Conservation (phyloP, 2,329 filamentous ascomycete genomes). For the Exophiala bonariae region DNA sequence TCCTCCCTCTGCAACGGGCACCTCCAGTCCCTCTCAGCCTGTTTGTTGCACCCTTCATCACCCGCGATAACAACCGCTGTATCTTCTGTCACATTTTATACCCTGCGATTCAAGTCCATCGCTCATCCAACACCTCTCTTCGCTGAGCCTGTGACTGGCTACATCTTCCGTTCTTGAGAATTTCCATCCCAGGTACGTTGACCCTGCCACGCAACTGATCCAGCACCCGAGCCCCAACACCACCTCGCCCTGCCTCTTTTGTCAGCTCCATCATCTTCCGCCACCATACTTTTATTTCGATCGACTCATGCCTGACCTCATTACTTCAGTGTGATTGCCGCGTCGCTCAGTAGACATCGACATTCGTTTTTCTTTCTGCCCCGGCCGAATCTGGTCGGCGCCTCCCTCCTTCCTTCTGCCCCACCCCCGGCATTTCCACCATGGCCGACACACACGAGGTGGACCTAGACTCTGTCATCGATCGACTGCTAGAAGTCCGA, state of each 20-base stretch:
- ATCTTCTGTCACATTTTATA: slow-evolving; percentile 4
- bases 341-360: slow-evolving; percentile 12
- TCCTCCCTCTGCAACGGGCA: too few species aligned
- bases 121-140: slow-evolving; percentile 7
- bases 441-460: slow-evolving; percentile 85
- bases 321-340: slow-evolving; percentile 11
- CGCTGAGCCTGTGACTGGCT: slow-evolving; percentile 18
- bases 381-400: slow-evolving; percentile 27
- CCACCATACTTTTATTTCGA: slow-evolving; percentile 13
- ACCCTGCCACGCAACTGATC: slow-evolving; percentile 7
- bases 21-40: slow-evolving; percentile 24
- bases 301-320: slow-evolving; percentile 5
- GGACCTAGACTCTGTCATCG: slow-evolving; percentile 99
- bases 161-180: slow-evolving; percentile 10
- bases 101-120: slow-evolving; percentile 6
- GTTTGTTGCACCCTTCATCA: slow-evolving; percentile 18
- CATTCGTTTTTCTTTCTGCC: slow-evolving; percentile 8
- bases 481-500: slow-evolving; percentile 93
- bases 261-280: slow-evolving; percentile 16
- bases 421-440: slow-evolving; percentile 35
- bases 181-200: slow-evolving; percentile 10
- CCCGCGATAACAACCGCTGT: slow-evolving; percentile 19
- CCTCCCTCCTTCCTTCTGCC: slow-evolving; percentile 22
- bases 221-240: neutral
- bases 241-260: slow-evolving; percentile 3